phyloP scores from a whole-genome alignment of 2,329 filamentous ascomycete genomes.

The Diaporthe sp. region DNA sequence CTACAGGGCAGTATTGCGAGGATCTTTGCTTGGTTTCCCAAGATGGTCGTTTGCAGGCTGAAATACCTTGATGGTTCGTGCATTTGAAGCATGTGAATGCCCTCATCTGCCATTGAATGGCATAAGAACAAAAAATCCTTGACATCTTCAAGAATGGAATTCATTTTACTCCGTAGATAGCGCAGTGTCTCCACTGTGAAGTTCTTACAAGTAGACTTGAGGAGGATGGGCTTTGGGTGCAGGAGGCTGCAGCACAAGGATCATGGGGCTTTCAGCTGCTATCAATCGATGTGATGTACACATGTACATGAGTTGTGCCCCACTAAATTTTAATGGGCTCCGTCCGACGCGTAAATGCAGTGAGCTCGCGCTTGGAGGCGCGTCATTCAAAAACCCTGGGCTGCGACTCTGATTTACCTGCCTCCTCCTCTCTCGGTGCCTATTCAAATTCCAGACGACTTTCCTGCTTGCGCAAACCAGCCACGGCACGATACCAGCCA shows the following conservation, averaged over 20 bases:
- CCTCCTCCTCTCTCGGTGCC: constrained; percentile 28
- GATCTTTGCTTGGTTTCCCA: not conserved
- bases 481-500: not conserved
- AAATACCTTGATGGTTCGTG: too few species aligned
- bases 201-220: not conserved
- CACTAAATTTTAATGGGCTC: constrained; percentile 32
- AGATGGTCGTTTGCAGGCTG: not conserved
- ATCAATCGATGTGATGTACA: not conserved
- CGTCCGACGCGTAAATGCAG: constrained; percentile 22
- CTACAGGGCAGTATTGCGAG: not conserved
- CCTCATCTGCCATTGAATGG: not conserved
- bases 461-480: constrained; percentile 2
- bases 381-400: constrained; percentile 35
- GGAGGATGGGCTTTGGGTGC: not conserved
- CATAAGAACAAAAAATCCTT: not conserved
- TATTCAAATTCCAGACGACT: constrained; percentile 10
- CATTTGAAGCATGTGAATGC: not conserved
- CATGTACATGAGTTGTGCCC: constrained; percentile 10
- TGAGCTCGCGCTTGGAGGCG: constrained; percentile 31
- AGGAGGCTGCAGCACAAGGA: not conserved
- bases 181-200: not conserved
- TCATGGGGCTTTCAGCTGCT: constrained; percentile 6
- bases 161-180: not conserved
- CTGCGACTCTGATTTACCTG: constrained; percentile 29
- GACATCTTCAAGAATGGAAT: not conserved